Conservation (phyloP, 805 yeast genomes). For the Candida chauliodis region DNA sequence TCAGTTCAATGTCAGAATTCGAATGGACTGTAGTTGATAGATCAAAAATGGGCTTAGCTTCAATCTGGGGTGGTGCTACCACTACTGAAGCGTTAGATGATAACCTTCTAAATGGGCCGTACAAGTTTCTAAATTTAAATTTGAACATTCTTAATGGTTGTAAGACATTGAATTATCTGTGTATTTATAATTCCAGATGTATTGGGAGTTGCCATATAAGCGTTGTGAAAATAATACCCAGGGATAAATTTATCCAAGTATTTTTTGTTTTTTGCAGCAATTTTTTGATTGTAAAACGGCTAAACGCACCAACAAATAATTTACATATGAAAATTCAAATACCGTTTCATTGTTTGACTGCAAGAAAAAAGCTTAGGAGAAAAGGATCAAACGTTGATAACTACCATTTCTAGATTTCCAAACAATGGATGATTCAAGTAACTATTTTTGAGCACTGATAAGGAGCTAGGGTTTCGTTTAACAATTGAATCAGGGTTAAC, state of each 20-base stretch:
- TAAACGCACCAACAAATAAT: constrained; percentile 1
- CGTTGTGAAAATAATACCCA: neutral
- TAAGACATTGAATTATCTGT: neutral
- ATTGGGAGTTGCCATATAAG: neutral
- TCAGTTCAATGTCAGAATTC: constrained; percentile 18
- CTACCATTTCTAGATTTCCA: neutral
- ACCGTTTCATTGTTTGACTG: constrained; percentile 3
- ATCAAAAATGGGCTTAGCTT: constrained; percentile 13
- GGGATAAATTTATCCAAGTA: too few relatives aligned
- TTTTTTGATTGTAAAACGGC: constrained; percentile 1
- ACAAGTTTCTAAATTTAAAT: too few relatives aligned
- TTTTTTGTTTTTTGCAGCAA: constrained; percentile 5
- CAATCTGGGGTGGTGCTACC: constrained; percentile 1
- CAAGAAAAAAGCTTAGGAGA: neutral
- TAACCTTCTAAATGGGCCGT: neutral
- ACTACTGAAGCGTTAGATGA: neutral
- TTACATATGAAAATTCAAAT: constrained; percentile 1
- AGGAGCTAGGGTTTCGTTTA: too few relatives aligned
- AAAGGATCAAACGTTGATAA: constrained; percentile 5
- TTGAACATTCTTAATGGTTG: too few relatives aligned
- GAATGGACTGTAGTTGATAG: constrained; percentile 24
- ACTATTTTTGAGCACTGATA: too few relatives aligned
- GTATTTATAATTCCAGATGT: neutral
- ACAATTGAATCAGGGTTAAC: too few relatives aligned
- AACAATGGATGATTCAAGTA: neutral